Conservation (phyloP, 768 basidiomycete species). For the Phylloporus sp. region DNA sequence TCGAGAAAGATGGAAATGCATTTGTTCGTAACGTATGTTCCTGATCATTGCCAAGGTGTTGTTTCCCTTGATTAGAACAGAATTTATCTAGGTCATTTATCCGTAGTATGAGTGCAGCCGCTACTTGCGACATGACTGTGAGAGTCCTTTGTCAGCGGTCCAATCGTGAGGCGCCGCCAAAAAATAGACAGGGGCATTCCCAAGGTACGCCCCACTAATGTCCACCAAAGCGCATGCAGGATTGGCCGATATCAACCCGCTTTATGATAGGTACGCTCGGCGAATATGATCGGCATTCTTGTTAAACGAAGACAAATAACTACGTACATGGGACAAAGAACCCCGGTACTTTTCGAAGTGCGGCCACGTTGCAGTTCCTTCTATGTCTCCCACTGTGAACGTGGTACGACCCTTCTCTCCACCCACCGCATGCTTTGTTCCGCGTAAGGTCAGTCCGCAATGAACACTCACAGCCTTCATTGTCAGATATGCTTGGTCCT, state of each 20-base stretch:
- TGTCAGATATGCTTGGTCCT: constrained; percentile 1
- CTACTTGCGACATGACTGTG: not conserved
- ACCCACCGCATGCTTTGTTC: constrained; percentile 1
- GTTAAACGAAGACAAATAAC: not conserved
- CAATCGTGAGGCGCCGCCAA: constrained; percentile 1
- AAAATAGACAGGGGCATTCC: not conserved
- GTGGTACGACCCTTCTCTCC: constrained; percentile 1
- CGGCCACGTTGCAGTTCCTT: constrained; percentile 3
- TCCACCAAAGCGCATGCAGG: not conserved
- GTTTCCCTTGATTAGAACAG: not conserved
- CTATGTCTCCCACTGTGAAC: constrained; percentile 7
- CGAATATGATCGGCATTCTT: constrained; percentile 9
- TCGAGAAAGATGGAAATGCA: not conserved
- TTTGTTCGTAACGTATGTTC: not conserved
- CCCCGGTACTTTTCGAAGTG: not conserved
- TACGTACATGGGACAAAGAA: not conserved
- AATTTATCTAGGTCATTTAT: not conserved
- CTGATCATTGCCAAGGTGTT: not conserved
- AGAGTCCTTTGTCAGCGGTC: not conserved
- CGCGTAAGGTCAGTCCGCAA: not conserved
- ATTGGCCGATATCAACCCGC: constrained; percentile 1
- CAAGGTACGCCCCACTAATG: constrained; percentile 4
- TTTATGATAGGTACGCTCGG: not conserved
- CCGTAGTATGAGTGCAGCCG: not conserved
- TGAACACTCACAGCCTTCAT: not conserved